Evolutionary conservation across 2,329 filamentous ascomycete species (phyloP), one percentile per base, ranked within the genome.

Genomic region (Sarocladium oryzae): DNA sequence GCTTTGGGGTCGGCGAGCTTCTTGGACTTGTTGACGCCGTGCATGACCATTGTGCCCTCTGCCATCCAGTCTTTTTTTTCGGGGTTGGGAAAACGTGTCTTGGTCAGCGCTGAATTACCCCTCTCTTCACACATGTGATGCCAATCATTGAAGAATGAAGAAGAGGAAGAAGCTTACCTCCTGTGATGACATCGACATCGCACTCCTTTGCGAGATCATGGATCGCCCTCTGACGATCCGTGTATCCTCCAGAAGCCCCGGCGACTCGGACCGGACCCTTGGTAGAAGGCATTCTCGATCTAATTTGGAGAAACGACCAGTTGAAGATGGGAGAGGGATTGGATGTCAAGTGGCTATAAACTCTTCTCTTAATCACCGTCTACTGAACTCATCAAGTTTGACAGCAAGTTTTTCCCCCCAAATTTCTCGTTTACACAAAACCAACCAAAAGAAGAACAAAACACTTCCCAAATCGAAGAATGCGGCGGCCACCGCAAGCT

Each of bases 51-150:
- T 50, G 61, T 63, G 50, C 54, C 57, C 48, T 63, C 61, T 36
- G 56, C 59, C 60, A 66, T 63, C 63, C 63, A 66, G 54, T 64
- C 62, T 49, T n/a, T n/a, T n/a, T n/a, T n/a, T n/a, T n/a, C n/a
- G n/a, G n/a, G n/a, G n/a, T n/a, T n/a, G n/a, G n/a, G n/a, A n/a
- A n/a, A n/a, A n/a, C n/a, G n/a, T n/a, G n/a, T n/a, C n/a, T n/a
- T n/a, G n/a, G n/a, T n/a, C n/a, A n/a, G n/a, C n/a, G n/a, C n/a
- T n/a, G n/a, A n/a, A n/a, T n/a, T n/a, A n/a, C n/a, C n/a, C n/a
- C n/a, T n/a, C n/a, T n/a, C n/a, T n/a, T n/a, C n/a, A n/a, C n/a
- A n/a, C n/a, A n/a, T n/a, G n/a, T n/a, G n/a, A n/a, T n/a, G n/a
- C n/a, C n/a, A n/a, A n/a, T 7, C 15, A 8, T 45, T 20, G 10